phyloP scores from a whole-genome alignment of 345 rosid species.

The Melastoma malabathricum region DNA sequence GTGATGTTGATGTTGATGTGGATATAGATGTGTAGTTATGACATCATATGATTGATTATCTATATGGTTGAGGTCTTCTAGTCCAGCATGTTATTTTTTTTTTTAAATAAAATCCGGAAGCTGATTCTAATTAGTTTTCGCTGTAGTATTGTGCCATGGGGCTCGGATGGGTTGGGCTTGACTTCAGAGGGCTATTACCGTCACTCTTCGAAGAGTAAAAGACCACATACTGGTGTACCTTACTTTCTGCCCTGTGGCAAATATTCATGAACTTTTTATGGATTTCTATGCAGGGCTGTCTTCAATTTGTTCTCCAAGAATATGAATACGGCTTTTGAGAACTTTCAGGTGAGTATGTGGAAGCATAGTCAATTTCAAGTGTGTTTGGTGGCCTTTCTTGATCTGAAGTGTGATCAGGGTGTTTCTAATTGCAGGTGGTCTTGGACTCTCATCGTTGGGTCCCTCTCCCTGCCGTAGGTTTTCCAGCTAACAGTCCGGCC shows the following conservation, averaged over 20 bases:
- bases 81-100: too few species aligned
- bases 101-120: not conserved
- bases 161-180: slow-evolving; percentile 92
- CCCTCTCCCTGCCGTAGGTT: slow-evolving; percentile 83
- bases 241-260: too few species aligned
- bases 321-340: slow-evolving; percentile 70
- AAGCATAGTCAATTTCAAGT: too few species aligned
- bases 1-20: too few species aligned
- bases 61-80: too few species aligned
- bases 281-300: slow-evolving; percentile 64
- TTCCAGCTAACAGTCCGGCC: slow-evolving; percentile 37
- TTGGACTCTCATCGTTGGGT: slow-evolving; percentile 98
- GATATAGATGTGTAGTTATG: not conserved
- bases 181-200: slow-evolving; percentile 93
- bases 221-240: too few species aligned
- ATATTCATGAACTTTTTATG: not conserved
- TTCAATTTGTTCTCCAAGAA: slow-evolving; percentile 83
- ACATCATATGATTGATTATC: too few species aligned
- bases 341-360: slow-evolving; percentile 50
- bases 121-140: slow-evolving; percentile 6
- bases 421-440: slow-evolving; percentile 55
- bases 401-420: not conserved
- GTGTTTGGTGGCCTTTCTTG: too few species aligned
- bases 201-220: slow-evolving; percentile 84
- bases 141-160: slow-evolving; percentile 92